A percentile compares a stretch with the other conserved stretches of the same genome.
phyloP scores from a whole-genome alignment of 78 protist genomes.

The Polysphondylium violaceum region DNA sequence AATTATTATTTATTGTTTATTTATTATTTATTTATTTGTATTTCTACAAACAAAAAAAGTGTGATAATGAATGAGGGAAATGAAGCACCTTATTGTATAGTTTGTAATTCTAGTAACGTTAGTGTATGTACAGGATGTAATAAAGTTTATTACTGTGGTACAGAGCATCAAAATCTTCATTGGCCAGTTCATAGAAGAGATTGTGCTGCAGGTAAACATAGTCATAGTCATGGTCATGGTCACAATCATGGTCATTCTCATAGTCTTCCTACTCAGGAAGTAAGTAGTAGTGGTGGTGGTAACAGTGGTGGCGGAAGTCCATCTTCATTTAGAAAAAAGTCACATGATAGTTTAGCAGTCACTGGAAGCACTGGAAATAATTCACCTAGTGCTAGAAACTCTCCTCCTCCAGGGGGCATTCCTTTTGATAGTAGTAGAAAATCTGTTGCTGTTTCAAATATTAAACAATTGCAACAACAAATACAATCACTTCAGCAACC shows the following conservation, averaged over 20 bases:
- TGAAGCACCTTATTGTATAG: too few relatives aligned
- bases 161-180: conserved; percentile 39
- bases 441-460: not conserved
- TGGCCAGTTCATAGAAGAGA: conserved; percentile 27
- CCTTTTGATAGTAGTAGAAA: too few relatives aligned
- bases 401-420: too few relatives aligned
- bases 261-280: too few relatives aligned
- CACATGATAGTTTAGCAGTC: too few relatives aligned
- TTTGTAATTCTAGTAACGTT: conserved; percentile 36
- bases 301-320: not conserved
- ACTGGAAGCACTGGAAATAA: too few relatives aligned
- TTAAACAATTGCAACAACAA: conserved; percentile 34
- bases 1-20: not conserved
- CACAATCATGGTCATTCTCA: not conserved
- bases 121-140: conserved; percentile 55
- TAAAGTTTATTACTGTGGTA: conserved; percentile 53
- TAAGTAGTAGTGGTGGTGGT: not conserved
- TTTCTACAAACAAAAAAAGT: not conserved
- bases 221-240: not conserved
- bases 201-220: not conserved
- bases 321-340: too few relatives aligned
- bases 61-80: too few relatives aligned
- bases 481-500: not conserved
- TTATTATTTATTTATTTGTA: not conserved
- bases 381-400: too few relatives aligned